Conservation (phyloP, 371 early-diverging fungal genomes). For the Chytridiales sp. region DNA sequence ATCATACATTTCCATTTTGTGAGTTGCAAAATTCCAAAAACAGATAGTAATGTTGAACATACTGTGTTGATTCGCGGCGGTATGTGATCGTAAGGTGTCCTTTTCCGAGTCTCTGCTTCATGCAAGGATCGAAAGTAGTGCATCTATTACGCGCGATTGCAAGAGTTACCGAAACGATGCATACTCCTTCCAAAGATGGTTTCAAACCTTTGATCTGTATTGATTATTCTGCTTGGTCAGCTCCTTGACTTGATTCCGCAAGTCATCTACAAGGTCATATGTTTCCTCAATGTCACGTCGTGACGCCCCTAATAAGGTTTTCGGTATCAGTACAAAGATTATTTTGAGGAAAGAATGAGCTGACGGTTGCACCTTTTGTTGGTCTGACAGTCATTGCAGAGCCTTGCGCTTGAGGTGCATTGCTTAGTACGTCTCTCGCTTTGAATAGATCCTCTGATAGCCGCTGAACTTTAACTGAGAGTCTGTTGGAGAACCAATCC, state of each 20-base stretch:
- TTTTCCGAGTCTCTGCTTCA: constrained; percentile 47
- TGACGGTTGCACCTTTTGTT: constrained; percentile 9
- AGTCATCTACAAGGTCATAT: constrained; percentile 38
- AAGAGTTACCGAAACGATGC: background rate
- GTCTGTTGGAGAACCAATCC: background rate
- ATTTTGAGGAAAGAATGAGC: background rate
- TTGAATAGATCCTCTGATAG: constrained; percentile 43
- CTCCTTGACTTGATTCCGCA: constrained; percentile 38
- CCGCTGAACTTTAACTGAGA: constrained; percentile 42
- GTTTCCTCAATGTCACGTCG: constrained; percentile 33
- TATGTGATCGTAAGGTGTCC: constrained; percentile 50
- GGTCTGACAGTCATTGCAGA: background rate
- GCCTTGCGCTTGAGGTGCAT: constrained; percentile 1
- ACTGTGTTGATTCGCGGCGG: constrained; percentile 49
- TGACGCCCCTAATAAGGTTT: background rate
- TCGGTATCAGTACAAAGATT: background rate
- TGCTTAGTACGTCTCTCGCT: constrained; percentile 19
- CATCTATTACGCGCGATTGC: constrained; percentile 21
- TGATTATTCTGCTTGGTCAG: constrained; percentile 38
- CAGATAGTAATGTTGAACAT: too few relatives aligned
- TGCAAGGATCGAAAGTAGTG: constrained; percentile 47
- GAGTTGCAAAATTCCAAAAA: too few relatives aligned
- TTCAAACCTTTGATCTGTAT: constrained; percentile 38
- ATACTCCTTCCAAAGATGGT: background rate
- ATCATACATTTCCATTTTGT: too few relatives aligned